A percentile compares a stretch with the other conserved stretches of the same genome.
These are phyloP conservation scores for Paraphoma sp. DNA, from an alignment of 2,329 filamentous ascomycete species.

Conservation along the genomic window DNA sequence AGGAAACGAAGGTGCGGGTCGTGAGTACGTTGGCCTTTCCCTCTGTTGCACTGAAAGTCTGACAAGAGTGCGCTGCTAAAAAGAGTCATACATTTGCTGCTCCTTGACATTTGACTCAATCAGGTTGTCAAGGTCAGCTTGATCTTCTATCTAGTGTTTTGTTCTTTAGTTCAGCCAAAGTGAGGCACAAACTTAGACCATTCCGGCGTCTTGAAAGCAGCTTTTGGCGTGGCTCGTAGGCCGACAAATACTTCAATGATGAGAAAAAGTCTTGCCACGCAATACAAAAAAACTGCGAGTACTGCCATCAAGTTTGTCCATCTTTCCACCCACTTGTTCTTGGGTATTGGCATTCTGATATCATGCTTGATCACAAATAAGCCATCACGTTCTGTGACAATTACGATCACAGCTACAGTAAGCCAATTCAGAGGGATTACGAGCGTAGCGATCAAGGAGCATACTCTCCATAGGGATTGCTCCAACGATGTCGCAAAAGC, in stretches of 20 bases:
- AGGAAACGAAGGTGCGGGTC: no score
- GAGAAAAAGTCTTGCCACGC: conserved; percentile 7
- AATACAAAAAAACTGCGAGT: conserved; percentile 1
- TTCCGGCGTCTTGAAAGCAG: conserved; percentile 6
- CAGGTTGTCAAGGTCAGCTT: no score
- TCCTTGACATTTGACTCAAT: no score
- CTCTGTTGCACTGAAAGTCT: no score
- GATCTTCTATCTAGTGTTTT: not conserved
- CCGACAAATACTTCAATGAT: conserved; percentile 8
- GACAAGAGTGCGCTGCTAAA: no score
- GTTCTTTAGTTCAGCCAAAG: not conserved
- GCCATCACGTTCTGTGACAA: not conserved
- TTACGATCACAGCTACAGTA: not conserved
- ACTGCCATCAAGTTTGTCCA: not conserved
- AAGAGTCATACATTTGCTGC: no score
- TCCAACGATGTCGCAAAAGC: conserved; percentile 7
- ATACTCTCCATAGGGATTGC: conserved; percentile 3
- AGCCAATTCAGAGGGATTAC: not conserved
- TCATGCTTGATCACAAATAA: no score
- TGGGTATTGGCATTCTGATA: no score
- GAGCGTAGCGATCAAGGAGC: not conserved
- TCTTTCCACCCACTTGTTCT: not conserved
- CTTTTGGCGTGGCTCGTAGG: conserved; percentile 3
- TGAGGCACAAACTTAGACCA: conserved; percentile 11
- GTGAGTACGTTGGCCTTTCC: no score